Evolutionary conservation across 768 basidiomycete species (phyloP).

Genomic region (Amanita muscaria): DNA sequence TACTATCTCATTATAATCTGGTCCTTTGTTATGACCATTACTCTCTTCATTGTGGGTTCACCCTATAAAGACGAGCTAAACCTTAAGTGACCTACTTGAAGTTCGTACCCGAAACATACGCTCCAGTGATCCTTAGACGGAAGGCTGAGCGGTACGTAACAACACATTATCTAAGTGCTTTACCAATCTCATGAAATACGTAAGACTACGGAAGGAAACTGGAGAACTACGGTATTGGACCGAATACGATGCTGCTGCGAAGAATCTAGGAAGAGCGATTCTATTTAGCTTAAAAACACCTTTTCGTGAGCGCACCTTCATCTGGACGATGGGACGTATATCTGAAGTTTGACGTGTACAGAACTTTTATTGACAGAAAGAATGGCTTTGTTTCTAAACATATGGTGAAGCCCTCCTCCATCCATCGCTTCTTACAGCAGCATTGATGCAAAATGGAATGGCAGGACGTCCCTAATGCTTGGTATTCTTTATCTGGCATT

Average conservation of each 20-base stretch:
- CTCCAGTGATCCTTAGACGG: conserved; percentile 46
- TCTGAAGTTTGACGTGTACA: too few species aligned
- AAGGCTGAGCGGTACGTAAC: conserved; percentile 25
- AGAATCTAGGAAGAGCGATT: conserved; percentile 38
- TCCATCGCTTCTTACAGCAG: too few species aligned
- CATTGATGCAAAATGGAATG: conserved; percentile 21
- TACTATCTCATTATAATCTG: conserved; percentile 66
- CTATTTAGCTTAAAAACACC: conserved; percentile 56
- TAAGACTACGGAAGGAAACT: conserved; percentile 46
- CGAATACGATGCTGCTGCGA: conserved; percentile 44
- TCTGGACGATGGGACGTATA: too few species aligned
- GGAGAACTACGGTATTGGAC: conserved; percentile 48
- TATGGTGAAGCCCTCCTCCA: conserved; percentile 43
- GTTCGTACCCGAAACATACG: conserved; percentile 69
- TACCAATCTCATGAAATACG: too few species aligned
- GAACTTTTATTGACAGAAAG: conserved; percentile 56
- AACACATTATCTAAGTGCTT: too few species aligned
- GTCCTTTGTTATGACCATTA: conserved; percentile 44
- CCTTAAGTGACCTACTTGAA: too few species aligned
- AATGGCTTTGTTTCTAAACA: conserved; percentile 69
- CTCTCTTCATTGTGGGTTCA: conserved; percentile 46
- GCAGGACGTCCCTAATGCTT: conserved; percentile 55
- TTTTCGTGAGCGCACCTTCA: conserved; percentile 66
- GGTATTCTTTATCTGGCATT: conserved; percentile 58
- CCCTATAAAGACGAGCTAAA: too few species aligned